Evolutionary conservation across 2,329 filamentous ascomycete species (phyloP).

Genomic region (Colletotrichum limetticola): DNA sequence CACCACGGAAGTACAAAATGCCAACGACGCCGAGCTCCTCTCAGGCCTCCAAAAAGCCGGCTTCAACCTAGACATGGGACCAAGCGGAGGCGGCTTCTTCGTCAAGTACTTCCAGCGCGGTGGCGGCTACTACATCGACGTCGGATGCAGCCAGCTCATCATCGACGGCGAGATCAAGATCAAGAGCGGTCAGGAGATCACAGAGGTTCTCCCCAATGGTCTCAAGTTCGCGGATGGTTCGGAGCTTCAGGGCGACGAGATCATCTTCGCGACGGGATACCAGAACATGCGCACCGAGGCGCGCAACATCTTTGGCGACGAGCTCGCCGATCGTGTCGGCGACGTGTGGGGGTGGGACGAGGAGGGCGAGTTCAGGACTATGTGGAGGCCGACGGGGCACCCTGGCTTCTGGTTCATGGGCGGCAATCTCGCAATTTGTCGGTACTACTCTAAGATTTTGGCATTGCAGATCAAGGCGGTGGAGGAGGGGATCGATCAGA

Average conservation of each 20-base stretch:
- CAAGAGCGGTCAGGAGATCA: slow-evolving; percentile 64
- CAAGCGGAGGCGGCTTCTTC: slow-evolving; percentile 59
- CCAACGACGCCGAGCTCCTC: slow-evolving; percentile 52
- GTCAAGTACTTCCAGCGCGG: slow-evolving; percentile 48
- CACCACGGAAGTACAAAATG: slow-evolving; percentile 46
- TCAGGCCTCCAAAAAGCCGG: slow-evolving; percentile 63
- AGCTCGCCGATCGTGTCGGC: slow-evolving; percentile 56
- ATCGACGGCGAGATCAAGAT: slow-evolving; percentile 46
- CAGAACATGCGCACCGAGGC: slow-evolving; percentile 64
- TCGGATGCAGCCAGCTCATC: slow-evolving; percentile 42
- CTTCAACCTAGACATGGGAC: slow-evolving; percentile 69
- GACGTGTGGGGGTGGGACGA: slow-evolving; percentile 61
- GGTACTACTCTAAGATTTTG: slow-evolving; percentile 47
- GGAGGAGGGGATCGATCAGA: slow-evolving; percentile 30
- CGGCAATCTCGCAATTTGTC: slow-evolving; percentile 46
- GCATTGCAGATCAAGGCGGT: slow-evolving; percentile 41
- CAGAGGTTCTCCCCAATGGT: slow-evolving; percentile 57
- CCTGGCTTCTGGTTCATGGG: slow-evolving; percentile 50
- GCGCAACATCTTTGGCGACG: slow-evolving; percentile 59
- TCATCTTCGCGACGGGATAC: slow-evolving; percentile 61
- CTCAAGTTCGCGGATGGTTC: slow-evolving; percentile 54
- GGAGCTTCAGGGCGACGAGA: slow-evolving; percentile 47
- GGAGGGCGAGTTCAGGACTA: slow-evolving; percentile 55
- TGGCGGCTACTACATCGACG: slow-evolving; percentile 43
- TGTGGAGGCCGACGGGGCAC: slow-evolving; percentile 46